A percentile compares a stretch with the other conserved stretches of the same genome.
Evolutionary conservation across 208 protist species (phyloP).

Genomic region (Jaenimonas drosophilae): DNA sequence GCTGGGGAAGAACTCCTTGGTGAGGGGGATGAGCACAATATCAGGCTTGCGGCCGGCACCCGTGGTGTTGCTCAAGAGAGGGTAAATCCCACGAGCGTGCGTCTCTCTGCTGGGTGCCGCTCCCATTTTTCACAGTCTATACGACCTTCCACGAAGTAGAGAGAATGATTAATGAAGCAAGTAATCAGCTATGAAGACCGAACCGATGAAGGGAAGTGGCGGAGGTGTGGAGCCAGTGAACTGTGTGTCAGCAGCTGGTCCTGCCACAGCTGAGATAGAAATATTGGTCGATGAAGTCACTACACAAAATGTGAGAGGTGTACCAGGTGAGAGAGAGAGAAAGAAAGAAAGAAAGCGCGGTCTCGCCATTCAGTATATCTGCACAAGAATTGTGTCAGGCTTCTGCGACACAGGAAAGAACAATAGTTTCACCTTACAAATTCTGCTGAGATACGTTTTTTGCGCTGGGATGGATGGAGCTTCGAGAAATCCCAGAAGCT

Average conservation of each 20-base stretch:
- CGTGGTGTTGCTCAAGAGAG: slow-evolving; percentile 4
- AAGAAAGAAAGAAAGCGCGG: slow-evolving; percentile 7
- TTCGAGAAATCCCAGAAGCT: too few relatives aligned
- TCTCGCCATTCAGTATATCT: too few relatives aligned
- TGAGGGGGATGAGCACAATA: slow-evolving; percentile 73
- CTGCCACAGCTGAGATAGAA: background rate
- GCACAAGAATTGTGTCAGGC: too few relatives aligned
- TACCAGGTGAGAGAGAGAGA: slow-evolving; percentile 2
- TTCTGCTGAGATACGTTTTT: too few relatives aligned
- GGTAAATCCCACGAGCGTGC: slow-evolving; percentile 40
- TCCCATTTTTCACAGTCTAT: slow-evolving; percentile 32
- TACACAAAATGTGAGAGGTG: background rate
- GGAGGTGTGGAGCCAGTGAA: background rate
- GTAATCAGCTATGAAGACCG: background rate
- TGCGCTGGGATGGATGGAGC: too few relatives aligned
- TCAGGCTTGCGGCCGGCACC: slow-evolving; percentile 17
- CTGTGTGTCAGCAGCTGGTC: background rate
- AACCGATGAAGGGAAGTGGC: too few relatives aligned
- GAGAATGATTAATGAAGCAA: background rate
- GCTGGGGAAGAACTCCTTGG: slow-evolving; percentile 62
- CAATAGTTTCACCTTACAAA: too few relatives aligned
- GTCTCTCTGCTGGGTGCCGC: slow-evolving; percentile 67
- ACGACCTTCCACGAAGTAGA: background rate
- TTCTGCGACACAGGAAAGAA: too few relatives aligned
- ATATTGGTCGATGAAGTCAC: too few relatives aligned